Base-by-base conservation (phyloP, 805 yeast species). In the Kodamaea hsintzibuensis region DNA sequence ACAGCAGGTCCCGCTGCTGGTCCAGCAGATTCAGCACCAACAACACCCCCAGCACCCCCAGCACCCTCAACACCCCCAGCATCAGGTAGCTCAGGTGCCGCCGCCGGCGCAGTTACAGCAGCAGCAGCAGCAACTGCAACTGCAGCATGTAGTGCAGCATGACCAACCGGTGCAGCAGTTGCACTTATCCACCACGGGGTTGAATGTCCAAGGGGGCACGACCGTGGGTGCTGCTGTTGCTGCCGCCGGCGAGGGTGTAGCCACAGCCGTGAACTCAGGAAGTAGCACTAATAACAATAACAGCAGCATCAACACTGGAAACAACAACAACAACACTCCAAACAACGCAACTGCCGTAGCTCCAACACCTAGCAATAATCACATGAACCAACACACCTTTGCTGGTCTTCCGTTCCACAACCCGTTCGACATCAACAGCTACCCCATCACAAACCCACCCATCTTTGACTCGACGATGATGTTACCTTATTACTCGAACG, bases 381-480 rank as follows among this genome's bases (percentile, higher is more conserved):
- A 42, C 19, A 19, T 42, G 30, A 42, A 42, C 45, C 45, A 42
- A 42, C 45, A 43, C 33, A 19, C 9, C 47, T 27, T 43, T 43
- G 16, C 52, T 2, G 52, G 52, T 3, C 42, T 49, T n/a, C 62
- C 65, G 8, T 69, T 68, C 56, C 75, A 69, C 54, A 68, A 72
- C 57, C 76, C 78, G 33, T 75, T 74, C 57, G 78, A 73, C 54
- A 57, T 72, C 39, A 65, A 64, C 56, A 65, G 71, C 43, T 76
- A 74, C 54, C 86, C 66, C 52, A 66, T 77, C 50, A 76, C 81
- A 1, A 76, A 75, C 57, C 82, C 82, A 1, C 82, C 81, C 13
- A 60, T 78, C 30, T 72, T 76, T 56, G 82, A 78, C 56, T 69
- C 77, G 4, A 69, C 77, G 25, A 72, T 73, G 71, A 63, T 68